These are phyloP conservation scores for Blechomonas ayalai DNA, from an alignment of 208 protist genomes.

Conservation along the genomic window DNA sequence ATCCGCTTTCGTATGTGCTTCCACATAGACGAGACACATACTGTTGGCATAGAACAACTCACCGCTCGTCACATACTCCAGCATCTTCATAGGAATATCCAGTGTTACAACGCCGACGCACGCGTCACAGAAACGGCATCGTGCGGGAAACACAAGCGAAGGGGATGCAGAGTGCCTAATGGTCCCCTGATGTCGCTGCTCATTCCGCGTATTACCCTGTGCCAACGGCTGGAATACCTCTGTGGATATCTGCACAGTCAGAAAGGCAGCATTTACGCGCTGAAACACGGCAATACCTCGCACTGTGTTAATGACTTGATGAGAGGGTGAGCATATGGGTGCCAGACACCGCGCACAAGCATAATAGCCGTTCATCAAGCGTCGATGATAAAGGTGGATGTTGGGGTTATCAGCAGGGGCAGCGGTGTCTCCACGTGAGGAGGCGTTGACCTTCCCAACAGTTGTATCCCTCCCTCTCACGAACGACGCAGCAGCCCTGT, in stretches of 20 bases:
- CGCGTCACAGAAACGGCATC: constrained; percentile 46
- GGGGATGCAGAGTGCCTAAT: constrained; percentile 6
- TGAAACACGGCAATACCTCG: constrained; percentile 59
- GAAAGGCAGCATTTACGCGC: constrained; percentile 19
- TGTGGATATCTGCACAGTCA: constrained; percentile 25
- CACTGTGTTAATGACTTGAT: constrained; percentile 33
- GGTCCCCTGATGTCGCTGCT: not conserved
- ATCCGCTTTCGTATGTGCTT: constrained; percentile 4
- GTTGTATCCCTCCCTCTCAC: too few species aligned
- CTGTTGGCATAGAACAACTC: constrained; percentile 59
- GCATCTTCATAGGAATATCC: constrained; percentile 8
- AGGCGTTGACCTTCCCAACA: too few species aligned
- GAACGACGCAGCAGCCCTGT: too few species aligned
- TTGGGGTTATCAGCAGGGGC: constrained; percentile 5
- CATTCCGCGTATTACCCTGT: not conserved
- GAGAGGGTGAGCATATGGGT: constrained; percentile 39
- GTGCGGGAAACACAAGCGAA: too few species aligned
- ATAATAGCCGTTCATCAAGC: constrained; percentile 52
- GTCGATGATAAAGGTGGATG: constrained; percentile 21
- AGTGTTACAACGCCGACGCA: constrained; percentile 46
- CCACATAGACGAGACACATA: constrained; percentile 40
- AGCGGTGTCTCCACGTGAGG: too few species aligned
- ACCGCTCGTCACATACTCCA: not conserved
- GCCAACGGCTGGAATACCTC: not conserved
- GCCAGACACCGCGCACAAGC: constrained; percentile 62